A percentile compares a stretch with the other conserved stretches of the same genome.
Evolutionary conservation across 331 rosid genomes (phyloP).

Genomic region (Prunus yedoensis): DNA sequence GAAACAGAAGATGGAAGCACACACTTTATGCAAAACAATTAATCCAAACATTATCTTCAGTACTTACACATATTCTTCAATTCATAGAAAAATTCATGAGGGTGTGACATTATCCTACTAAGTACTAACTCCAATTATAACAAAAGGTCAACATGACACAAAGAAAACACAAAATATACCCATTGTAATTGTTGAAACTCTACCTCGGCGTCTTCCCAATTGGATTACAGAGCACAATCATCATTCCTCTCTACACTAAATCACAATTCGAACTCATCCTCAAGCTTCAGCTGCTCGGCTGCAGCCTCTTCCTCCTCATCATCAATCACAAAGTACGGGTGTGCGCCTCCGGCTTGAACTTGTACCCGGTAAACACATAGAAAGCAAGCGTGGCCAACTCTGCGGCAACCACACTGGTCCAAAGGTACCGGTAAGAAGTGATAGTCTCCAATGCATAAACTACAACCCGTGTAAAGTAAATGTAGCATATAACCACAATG

Average conservation of each 20-base stretch:
- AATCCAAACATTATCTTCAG: conserved; percentile 27
- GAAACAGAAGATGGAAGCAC: not conserved
- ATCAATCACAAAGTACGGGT: conserved; percentile 77
- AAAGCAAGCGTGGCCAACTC: conserved; percentile 82
- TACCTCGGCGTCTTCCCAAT: conserved; percentile 34
- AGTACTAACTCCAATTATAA: conserved; percentile 22
- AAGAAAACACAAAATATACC: conserved; percentile 37
- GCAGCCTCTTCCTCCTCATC: conserved; percentile 97
- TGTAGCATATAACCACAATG: conserved; percentile 79
- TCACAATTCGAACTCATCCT: conserved; percentile 86
- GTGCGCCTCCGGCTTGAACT: conserved; percentile 88
- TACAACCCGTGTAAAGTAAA: conserved; percentile 85
- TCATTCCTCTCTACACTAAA: conserved; percentile 21
- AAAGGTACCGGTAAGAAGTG: conserved; percentile 76
- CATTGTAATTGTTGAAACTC: conserved; percentile 23
- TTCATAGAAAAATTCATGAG: conserved; percentile 39
- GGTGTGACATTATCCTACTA: conserved; percentile 37
- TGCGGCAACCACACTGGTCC: conserved; percentile 85
- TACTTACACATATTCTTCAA: conserved; percentile 37
- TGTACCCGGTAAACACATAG: conserved; percentile 72
- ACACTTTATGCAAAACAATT: not conserved
- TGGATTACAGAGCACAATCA: conserved; percentile 30
- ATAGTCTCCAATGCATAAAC: conserved; percentile 82
- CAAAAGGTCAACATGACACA: conserved; percentile 22
- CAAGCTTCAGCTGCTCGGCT: conserved; percentile 78